Percentiles rank a stretch among this genome's conserved stretches.
phyloP scores from a whole-genome alignment of 257 asterid species.

The Salvia miltiorrhiza region DNA sequence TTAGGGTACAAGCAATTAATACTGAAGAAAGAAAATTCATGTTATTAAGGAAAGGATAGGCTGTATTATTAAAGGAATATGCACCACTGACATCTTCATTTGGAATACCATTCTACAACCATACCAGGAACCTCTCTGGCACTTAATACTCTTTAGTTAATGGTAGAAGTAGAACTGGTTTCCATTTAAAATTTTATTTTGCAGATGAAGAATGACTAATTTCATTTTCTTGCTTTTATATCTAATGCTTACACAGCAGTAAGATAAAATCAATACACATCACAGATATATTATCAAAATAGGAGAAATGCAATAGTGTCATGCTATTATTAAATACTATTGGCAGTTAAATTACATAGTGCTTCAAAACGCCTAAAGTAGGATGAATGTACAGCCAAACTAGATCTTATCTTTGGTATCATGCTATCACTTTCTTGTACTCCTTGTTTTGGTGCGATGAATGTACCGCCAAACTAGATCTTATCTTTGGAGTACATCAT shows the following conservation, averaged over 20 bases:
- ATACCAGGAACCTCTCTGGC: neutral
- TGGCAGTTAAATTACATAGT: neutral
- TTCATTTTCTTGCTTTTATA: too few species aligned
- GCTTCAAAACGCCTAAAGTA: neutral
- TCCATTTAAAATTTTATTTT: neutral
- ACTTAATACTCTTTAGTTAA: too few species aligned
- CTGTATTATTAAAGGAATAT: neutral
- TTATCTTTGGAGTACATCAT: neutral
- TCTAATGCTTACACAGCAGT: neutral
- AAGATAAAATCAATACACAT: neutral
- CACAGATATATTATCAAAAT: too few species aligned
- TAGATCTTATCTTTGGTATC: too few species aligned
- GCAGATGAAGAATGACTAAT: neutral
- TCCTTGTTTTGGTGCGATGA: neutral
- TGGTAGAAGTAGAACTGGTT: too few species aligned
- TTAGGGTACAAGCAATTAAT: neutral
- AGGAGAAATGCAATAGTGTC: too few species aligned
- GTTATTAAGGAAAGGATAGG: neutral
- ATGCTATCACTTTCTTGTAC: neutral
- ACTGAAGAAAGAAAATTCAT: neutral
- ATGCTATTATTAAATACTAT: too few species aligned
- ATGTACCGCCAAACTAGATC: neutral
- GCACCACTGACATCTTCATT: neutral
- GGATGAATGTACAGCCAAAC: too few species aligned
- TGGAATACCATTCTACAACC: neutral